A percentile compares a stretch with the other conserved stretches of the same genome.
phyloP scores from a whole-genome alignment of 2,329 filamentous ascomycete genomes.

The Hypoxylon sp. region DNA sequence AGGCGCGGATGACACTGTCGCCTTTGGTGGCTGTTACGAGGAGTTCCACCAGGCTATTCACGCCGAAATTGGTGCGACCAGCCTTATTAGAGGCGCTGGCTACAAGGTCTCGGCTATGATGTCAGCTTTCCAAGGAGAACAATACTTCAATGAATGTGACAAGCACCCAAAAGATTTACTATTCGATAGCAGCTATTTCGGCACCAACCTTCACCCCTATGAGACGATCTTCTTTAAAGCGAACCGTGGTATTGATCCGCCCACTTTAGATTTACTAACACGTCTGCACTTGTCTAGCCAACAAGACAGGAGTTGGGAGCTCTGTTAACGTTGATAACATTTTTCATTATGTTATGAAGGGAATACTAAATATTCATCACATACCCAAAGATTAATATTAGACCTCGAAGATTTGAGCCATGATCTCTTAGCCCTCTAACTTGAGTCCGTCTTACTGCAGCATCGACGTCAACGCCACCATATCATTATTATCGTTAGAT shows the following conservation, averaged over 20 bases:
- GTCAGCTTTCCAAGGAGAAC: slow-evolving; percentile 51
- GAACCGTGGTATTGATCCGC: slow-evolving; percentile 54
- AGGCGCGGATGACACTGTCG: slow-evolving; percentile 49
- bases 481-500: not conserved
- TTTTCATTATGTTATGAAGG: not conserved
- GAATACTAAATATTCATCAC: not conserved
- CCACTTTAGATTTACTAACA: slow-evolving; percentile 51
- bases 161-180: slow-evolving; percentile 50
- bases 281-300: slow-evolving; percentile 51
- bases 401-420: not conserved
- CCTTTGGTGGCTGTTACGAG: slow-evolving; percentile 54
- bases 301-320: slow-evolving; percentile 49
- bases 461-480: not conserved
- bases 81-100: slow-evolving; percentile 50
- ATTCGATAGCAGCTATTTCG: slow-evolving; percentile 54
- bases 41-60: slow-evolving; percentile 53
- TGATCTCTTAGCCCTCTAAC: not conserved
- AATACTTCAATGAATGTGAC: slow-evolving; percentile 49
- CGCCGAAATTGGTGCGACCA: slow-evolving; percentile 55
- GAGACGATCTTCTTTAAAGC: slow-evolving; percentile 59
- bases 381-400: too few species aligned
- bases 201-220: slow-evolving; percentile 57
- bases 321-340: slow-evolving; percentile 28
- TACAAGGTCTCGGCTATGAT: slow-evolving; percentile 57
- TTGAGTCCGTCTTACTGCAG: slow-evolving; percentile 1